Base-by-base conservation (phyloP, 768 basidiomycete genomes). In the Mrakia gelida region DNA sequence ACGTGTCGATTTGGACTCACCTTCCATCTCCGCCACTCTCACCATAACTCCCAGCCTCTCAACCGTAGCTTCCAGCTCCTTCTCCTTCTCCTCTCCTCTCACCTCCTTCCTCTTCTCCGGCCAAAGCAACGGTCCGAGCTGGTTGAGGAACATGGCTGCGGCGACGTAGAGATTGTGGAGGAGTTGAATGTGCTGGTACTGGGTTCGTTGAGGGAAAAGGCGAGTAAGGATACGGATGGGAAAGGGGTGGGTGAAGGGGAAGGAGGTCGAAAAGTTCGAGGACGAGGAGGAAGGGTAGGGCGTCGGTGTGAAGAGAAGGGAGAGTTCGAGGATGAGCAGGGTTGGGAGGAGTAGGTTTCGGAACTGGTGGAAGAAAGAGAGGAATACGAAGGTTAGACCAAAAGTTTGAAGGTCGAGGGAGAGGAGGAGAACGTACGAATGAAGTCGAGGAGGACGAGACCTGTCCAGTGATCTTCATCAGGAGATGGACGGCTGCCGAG, bases 311-410 rank as follows among this genome's bases (percentile, higher is more conserved):
- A 73, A 16, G 26, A 75, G 59, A 32, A 79, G 78, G 11, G 74
- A 72, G 43, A 79, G 71, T 38, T 79, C 74, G 70, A 79, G 75
- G 41, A 71, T 43, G 68, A 79, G 52, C 21, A 79, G 71, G 30
- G 38, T 38, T 21, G 78, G 78, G 13, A 79, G 75, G 26, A 62
- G 43, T 6, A 79, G 59, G 34, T 75, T 61, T 11, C 78, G 67
- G 74, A 70, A 79, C 78, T 79, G 77, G 18, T 16, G 3, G 11
- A 34, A n/a, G 26, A 11, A 2, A 45, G 15, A 30, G 13, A 54
- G 3, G 11, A 1, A 16, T 21, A 52, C 4, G 3, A 30, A 30
- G 30, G 26, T 71, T n/a, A 45, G 41, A 52, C 2, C 1, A 52
- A 4, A 16, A 38, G 38, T 3, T 38, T 28, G 30, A 32, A 3